Base-by-base conservation (phyloP, 805 yeast species). In the Schwanniomyces sp. region DNA sequence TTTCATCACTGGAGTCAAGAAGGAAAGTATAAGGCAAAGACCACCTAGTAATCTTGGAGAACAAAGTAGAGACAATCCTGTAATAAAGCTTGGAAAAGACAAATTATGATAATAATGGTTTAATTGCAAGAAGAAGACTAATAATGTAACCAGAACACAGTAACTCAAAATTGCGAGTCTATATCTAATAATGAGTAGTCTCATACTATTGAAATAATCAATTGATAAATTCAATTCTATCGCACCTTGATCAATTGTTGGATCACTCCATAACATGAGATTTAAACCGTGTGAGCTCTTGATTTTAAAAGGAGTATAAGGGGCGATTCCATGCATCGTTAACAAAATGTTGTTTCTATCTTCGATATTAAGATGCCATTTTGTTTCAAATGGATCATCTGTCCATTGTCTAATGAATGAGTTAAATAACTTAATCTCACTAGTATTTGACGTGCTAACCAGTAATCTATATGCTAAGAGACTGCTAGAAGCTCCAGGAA, bases 121-220 rank as follows among this genome's bases (percentile, higher is more conserved):
- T 44, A 86, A 69, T 61, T 91, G 97, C 17, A 81, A 56, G 2
- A 79, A 56, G 40, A 86, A 53, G 0, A 79, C 77, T 14, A 81
- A 47, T 0, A 81, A 64, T 1, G 84, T 75, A 14, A 87, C 69
- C 34, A 82, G 80, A 1, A 85, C 71, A 3, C 96, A 91, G 45
- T 87, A 76, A 1, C 91, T 76, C 4, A 88, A 85, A 36, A 86
- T 69, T 1, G 88, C 81, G 11, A 92, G 75, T 57, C 99, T 76
- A 64, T 87, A 92, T 47, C 96, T 74, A 54, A 91, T 71, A 4
- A 88, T 85, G 41, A 91, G 66, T 52, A 86, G 74, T 47, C 84
- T 85, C 49, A 91, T 64, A 34, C 92, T 85, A 27, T 76, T 72
- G 40, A 78, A 55, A 60, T 81, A 64, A 62, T 87, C 86, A 12